These are phyloP conservation scores for Hirsutella thompsonii DNA, from an alignment of 2,329 filamentous ascomycete species.

Conservation along the genomic window DNA sequence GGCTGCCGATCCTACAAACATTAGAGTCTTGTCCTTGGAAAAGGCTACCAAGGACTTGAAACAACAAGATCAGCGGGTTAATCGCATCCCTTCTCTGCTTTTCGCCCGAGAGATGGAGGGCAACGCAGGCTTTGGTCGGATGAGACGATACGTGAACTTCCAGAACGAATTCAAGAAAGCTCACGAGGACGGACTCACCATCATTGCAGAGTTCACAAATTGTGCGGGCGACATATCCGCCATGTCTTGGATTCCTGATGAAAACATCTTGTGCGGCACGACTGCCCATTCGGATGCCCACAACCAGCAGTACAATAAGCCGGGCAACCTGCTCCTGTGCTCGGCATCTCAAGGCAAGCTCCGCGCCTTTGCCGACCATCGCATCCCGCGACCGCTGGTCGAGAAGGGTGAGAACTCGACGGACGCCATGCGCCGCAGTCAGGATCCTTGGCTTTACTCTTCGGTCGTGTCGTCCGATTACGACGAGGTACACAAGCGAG, in stretches of 20 bases:
- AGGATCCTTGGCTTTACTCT: conserved; percentile 51
- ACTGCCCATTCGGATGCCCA: conserved; percentile 49
- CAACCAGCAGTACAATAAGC: conserved; percentile 55
- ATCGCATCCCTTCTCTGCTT: conserved; percentile 26
- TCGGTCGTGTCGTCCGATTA: conserved; percentile 51
- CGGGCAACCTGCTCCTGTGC: conserved; percentile 47
- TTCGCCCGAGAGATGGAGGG: conserved; percentile 36
- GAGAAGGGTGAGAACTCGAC: conserved; percentile 40
- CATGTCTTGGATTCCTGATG: conserved; percentile 40
- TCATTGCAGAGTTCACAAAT: conserved; percentile 42
- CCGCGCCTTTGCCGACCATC: conserved; percentile 41
- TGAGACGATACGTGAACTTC: conserved; percentile 29
- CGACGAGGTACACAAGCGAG: conserved; percentile 27
- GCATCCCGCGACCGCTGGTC: conserved; percentile 40
- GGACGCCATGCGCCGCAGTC: conserved; percentile 42
- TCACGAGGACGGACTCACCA: conserved; percentile 37
- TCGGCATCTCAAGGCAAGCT: conserved; percentile 31
- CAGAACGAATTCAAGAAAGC: conserved; percentile 28
- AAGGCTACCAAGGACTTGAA: conserved; percentile 5
- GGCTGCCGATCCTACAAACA: conserved; percentile 4
- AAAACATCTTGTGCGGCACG: conserved; percentile 47
- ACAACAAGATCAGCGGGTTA: conserved; percentile 6
- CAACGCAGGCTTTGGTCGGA: conserved; percentile 26
- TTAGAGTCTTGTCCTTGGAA: conserved; percentile 14
- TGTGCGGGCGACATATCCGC: conserved; percentile 50